Conservation (phyloP, 768 basidiomycete genomes). For the Nidularia pulvinata region DNA sequence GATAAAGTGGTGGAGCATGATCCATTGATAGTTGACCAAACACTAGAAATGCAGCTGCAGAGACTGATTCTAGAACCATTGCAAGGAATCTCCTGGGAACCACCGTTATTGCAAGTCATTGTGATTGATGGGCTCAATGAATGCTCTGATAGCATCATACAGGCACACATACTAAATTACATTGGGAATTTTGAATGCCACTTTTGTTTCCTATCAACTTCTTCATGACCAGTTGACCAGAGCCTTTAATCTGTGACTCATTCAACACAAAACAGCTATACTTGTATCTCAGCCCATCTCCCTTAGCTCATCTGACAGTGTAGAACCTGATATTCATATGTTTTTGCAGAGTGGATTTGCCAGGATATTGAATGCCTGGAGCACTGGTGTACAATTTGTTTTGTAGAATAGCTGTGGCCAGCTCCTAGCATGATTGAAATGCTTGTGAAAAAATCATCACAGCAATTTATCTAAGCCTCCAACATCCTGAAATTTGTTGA, state of each 20-base stretch:
- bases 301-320: background rate
- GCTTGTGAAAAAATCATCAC: constrained; percentile 15
- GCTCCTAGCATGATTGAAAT: constrained; percentile 7
- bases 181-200: constrained; percentile 1
- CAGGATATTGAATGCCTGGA: background rate
- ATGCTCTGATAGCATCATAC: constrained; percentile 8
- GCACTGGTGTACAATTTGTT: background rate
- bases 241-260: constrained; percentile 11
- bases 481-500: constrained; percentile 19
- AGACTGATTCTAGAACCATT: constrained; percentile 12
- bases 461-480: constrained; percentile 22
- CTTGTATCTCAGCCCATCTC: background rate
- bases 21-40: constrained; percentile 5
- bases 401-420: constrained; percentile 9
- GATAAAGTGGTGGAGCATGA: too few species aligned
- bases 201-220: constrained; percentile 14
- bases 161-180: constrained; percentile 7
- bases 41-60: too few species aligned
- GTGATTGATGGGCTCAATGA: constrained; percentile 26
- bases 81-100: background rate
- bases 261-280: background rate
- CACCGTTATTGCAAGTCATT: background rate
- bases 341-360: background rate
- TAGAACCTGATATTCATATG: background rate
- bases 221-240: constrained; percentile 21